Evolutionary conservation across 2,329 filamentous ascomycete species (phyloP).

Genomic region (Alternaria infectoria): DNA sequence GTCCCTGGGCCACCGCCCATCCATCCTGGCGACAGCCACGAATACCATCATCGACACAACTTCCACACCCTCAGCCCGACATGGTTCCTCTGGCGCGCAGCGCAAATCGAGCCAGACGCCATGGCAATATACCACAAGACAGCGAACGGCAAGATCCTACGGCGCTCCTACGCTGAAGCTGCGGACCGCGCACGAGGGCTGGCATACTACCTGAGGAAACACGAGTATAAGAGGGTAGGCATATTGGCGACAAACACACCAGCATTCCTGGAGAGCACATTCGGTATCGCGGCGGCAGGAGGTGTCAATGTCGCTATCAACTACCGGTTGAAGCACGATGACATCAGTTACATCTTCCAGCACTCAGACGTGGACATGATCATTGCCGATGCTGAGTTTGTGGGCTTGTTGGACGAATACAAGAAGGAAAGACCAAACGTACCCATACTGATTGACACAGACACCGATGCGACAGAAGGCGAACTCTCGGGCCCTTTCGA

Average conservation of each 20-base stretch:
- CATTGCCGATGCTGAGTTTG: slow-evolving; percentile 84
- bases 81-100: slow-evolving; percentile 83
- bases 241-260: slow-evolving; percentile 92
- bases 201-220: slow-evolving; percentile 83
- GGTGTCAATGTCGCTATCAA: slow-evolving; percentile 77
- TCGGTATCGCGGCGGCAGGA: slow-evolving; percentile 82
- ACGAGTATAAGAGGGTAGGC: slow-evolving; percentile 77
- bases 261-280: slow-evolving; percentile 89
- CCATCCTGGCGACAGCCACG: slow-evolving; percentile 43
- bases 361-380: slow-evolving; percentile 87
- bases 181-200: slow-evolving; percentile 86
- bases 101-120: slow-evolving; percentile 82
- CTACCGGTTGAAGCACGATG: slow-evolving; percentile 78
- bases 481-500: slow-evolving; percentile 81
- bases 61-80: slow-evolving; percentile 85
- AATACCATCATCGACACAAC: slow-evolving; percentile 60
- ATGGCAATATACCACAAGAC: slow-evolving; percentile 86
- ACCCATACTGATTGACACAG: slow-evolving; percentile 79
- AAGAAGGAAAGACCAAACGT: slow-evolving; percentile 65
- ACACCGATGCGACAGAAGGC: slow-evolving; percentile 79
- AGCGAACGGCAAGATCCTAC: slow-evolving; percentile 73
- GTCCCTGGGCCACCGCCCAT: slow-evolving; percentile 46
- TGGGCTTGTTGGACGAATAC: slow-evolving; percentile 72
- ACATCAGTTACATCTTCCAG: slow-evolving; percentile 88
- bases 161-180: slow-evolving; percentile 79